Base-by-base conservation (phyloP, 2,329 filamentous ascomycete species). In the Alternaria ethzedia region DNA sequence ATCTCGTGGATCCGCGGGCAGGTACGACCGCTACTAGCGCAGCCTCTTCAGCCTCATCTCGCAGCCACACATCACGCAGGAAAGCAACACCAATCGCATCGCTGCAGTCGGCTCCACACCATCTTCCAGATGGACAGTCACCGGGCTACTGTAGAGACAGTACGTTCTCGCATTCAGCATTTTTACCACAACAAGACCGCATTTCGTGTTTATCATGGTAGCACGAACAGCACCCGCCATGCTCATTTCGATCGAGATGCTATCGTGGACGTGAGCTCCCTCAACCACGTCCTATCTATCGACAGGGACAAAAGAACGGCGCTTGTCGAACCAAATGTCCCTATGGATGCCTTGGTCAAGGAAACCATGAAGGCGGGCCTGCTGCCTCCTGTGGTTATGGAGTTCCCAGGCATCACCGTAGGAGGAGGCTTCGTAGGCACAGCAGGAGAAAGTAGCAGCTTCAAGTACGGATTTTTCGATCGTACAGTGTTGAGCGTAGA, bases 221-320 rank as follows among this genome's bases (percentile, higher is more conserved):
- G 89, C 3, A 93, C 91, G 23, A 93, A 92, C 82, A 91, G 88
- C 79, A 94, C 91, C 13, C 88, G 91, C 1, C 84, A 85, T 61
- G 75, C 77, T 2, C 67, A 70, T n/a, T 77, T 79, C 60, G 69
- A 77, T 41, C 72, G 57, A 8, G 82, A 72, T 26, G 57, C 64
- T 15, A 70, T 88, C 10, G 83, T 94, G 61, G 90, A 93, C 75
- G 92, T 90, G 21, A 90, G 88, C 77, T 71, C 74, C 6, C 85
- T 94, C 25, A 86, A 85, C 67, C 84, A 86, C 70, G 85, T 94
- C 17, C 80, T 94, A 3, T 77, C 82, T 6, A 82, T 94, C 51
- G 84, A 92, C 72, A 71, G 67, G 0, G 73, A 79, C 1, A 76
- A 74, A 4, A 84, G 82, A 68, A 89, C 85, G 2, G 90, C 86